Base-by-base conservation (phyloP, 2,329 filamentous ascomycete genomes). In the Diaporthe aspalathi region DNA sequence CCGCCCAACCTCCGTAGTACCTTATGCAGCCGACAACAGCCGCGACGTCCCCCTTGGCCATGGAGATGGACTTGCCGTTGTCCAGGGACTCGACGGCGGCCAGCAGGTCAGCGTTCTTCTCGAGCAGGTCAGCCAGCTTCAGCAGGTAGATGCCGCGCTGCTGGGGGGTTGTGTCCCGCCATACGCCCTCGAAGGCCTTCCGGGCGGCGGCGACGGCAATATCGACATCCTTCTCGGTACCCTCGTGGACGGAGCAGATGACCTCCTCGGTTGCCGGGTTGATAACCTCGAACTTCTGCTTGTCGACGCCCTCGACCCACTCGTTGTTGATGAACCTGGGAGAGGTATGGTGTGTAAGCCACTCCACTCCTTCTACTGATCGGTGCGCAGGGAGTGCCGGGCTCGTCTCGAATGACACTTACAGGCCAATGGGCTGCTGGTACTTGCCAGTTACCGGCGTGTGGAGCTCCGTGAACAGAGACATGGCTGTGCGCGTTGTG, bases 251-350 rank as follows among this genome's bases (percentile, higher is more conserved):
- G 69, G 91, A 91, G 86, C 87, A 89, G 85, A 97, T 97, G 79
- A 94, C 90, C 83, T 94, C 91, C 83, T 97, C 95, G 75, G 90
- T 94, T 75, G 92, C 79, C 72, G 94, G 94, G 89, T 97, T 97
- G 87, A 96, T 92, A 82, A 94, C 93, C 84, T 97, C 94, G 80
- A 97, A 96, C 76, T 92, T 94, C 89, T 94, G 92, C 85, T 94
- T 94, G 77, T 97, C 93, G 74, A 92, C 91, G 80, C 90, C 88
- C 82, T 92, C 90, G 75, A 97, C 90, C 85, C 92, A 98, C 84
- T 98, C 92, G 83, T 95, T 95, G 89, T 96, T 95, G 89, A 97
- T 96, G 88, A 94, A 96, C 73, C 92, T 94, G 78, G 12, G 24
- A 8, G 9, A 9, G 45, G 20, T 40, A 54, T 11, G 29, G 1